Conservation (phyloP, 345 rosid species). For the Dovyalis caffra region DNA sequence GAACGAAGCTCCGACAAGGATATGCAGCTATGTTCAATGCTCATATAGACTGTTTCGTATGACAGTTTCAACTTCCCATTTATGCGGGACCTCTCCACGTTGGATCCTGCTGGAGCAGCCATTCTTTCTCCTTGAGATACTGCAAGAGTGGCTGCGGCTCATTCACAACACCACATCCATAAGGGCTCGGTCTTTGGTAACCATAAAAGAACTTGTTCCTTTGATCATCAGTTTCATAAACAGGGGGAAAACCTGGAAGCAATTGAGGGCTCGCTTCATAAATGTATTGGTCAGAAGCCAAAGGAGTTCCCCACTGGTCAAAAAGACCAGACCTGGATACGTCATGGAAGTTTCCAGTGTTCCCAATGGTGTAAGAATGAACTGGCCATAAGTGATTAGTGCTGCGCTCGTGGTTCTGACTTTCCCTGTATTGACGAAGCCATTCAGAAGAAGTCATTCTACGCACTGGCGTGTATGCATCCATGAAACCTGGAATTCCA, state of each 20-base stretch:
- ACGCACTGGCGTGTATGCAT: constrained; percentile 44
- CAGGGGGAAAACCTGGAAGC: constrained; percentile 27
- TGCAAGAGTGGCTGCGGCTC: constrained; percentile 69
- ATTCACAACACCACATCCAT: constrained; percentile 43
- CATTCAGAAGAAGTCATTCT: constrained; percentile 85
- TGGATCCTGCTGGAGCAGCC: constrained; percentile 62
- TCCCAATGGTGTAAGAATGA: constrained; percentile 36
- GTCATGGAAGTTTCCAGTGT: constrained; percentile 32
- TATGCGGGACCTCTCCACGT: constrained; percentile 50
- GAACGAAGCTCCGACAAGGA: background rate
- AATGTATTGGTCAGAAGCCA: constrained; percentile 32
- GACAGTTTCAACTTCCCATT: constrained; percentile 43
- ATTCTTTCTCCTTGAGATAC: constrained; percentile 72
- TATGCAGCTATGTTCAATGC: background rate
- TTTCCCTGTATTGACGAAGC: constrained; percentile 90
- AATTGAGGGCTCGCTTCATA: constrained; percentile 26
- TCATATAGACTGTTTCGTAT: background rate
- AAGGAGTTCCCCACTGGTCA: constrained; percentile 51
- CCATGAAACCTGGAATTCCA: constrained; percentile 33
- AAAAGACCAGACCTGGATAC: constrained; percentile 43
- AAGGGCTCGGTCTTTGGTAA: constrained; percentile 44
- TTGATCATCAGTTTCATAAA: constrained; percentile 32
- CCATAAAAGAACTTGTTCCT: constrained; percentile 42
- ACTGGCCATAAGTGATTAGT: constrained; percentile 31
- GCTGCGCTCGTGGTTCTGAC: constrained; percentile 43